A percentile compares a stretch with the other conserved stretches of the same genome.
phyloP scores from a whole-genome alignment of 208 protist genomes.

The Porcisia hertigi region DNA sequence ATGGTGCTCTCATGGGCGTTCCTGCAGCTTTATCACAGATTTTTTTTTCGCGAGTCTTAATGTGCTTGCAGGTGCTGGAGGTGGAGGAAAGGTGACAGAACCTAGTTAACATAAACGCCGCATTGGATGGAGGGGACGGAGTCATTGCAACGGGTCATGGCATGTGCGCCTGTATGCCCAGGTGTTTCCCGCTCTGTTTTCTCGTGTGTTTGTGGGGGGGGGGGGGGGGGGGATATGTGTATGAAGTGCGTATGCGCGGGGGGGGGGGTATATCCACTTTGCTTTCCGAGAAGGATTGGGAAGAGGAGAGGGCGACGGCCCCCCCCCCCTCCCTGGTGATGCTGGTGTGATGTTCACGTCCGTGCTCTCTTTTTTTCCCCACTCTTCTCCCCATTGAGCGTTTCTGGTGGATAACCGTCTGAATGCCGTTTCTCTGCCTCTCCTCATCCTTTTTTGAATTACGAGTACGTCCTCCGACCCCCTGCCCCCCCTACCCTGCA shows the following conservation, averaged over 20 bases:
- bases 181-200: background rate
- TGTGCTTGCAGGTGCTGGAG: background rate
- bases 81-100: background rate
- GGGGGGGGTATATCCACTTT: background rate
- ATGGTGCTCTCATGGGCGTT: too few species aligned
- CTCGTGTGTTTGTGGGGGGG: background rate
- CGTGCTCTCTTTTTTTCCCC: too few species aligned
- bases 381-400: background rate
- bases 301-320: background rate
- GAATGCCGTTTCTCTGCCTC: background rate
- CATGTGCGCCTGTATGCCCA: background rate
- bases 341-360: background rate
- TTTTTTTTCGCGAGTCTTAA: background rate
- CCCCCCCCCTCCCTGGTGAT: too few species aligned
- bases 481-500: background rate
- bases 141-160: background rate
- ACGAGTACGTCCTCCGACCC: background rate
- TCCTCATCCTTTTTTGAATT: background rate
- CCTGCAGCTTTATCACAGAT: slow-evolving; percentile 1
- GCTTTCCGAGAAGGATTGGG: background rate
- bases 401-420: background rate
- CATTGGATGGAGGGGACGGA: too few species aligned
- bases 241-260: too few species aligned
- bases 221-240: too few species aligned
- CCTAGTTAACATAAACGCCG: background rate